A percentile compares a stretch with the other conserved stretches of the same genome.
Evolutionary conservation across 768 basidiomycete genomes (phyloP).

Genomic region (Phaffia australis): DNA sequence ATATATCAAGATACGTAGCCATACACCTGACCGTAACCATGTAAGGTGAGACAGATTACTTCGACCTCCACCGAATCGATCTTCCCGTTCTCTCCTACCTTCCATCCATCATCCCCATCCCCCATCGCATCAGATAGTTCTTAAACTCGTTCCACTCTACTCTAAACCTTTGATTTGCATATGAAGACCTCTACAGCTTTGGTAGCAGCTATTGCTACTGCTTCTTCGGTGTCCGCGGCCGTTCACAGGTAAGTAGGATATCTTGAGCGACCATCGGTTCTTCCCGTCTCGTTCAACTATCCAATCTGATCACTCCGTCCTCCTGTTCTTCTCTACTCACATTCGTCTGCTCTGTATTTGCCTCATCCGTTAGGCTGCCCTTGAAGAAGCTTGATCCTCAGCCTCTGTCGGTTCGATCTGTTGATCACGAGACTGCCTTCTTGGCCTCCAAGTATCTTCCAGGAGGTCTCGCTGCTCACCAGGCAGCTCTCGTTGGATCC

Average conservation of each 20-base stretch:
- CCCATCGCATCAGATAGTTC: neutral
- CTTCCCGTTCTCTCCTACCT: no score
- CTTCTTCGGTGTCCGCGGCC: constrained; percentile 18
- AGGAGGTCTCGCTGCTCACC: constrained; percentile 33
- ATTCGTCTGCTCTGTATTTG: no score
- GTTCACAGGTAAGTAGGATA: constrained; percentile 20
- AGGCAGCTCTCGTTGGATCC: constrained; percentile 58
- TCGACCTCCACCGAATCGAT: no score
- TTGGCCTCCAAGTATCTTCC: constrained; percentile 81
- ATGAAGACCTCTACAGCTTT: constrained; percentile 16
- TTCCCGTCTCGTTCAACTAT: neutral
- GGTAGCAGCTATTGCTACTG: constrained; percentile 13
- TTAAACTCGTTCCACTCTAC: neutral
- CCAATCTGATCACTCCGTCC: neutral
- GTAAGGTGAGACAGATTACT: no score
- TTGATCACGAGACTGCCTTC: constrained; percentile 55
- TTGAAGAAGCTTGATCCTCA: constrained; percentile 10
- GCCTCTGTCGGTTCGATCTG: constrained; percentile 39
- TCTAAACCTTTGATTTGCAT: neutral
- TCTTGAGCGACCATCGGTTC: neutral
- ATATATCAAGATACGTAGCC: no score
- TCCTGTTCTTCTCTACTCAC: constrained; percentile 36
- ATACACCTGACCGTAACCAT: no score
- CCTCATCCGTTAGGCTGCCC: constrained; percentile 74
- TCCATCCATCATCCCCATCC: neutral